Percentiles rank a stretch among this genome's conserved stretches.
phyloP scores from a whole-genome alignment of 805 yeast species.

The Metschnikowia corniflorae region DNA sequence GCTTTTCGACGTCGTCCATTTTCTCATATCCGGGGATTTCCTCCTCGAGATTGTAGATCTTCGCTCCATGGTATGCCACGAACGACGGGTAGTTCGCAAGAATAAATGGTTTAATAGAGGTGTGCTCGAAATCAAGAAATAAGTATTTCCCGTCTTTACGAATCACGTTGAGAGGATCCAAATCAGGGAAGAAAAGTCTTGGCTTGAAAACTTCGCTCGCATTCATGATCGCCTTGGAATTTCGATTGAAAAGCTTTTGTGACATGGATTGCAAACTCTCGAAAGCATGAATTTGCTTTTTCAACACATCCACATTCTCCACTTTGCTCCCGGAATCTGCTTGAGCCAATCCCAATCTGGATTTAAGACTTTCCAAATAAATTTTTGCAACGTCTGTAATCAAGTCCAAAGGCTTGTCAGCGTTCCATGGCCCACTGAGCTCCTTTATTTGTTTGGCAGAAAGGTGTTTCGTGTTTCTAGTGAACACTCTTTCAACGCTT shows the following conservation, averaged over 20 bases:
- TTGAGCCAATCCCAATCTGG: slow-evolving; percentile 51
- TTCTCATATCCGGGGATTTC: slow-evolving; percentile 70
- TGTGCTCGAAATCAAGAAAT: slow-evolving; percentile 80
- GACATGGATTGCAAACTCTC: slow-evolving; percentile 56
- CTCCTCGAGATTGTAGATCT: slow-evolving; percentile 68
- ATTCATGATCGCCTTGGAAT: slow-evolving; percentile 56
- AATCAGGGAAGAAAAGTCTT: slow-evolving; percentile 73
- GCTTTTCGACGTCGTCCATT: slow-evolving; percentile 68
- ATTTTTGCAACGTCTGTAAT: slow-evolving; percentile 61
- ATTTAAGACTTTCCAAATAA: slow-evolving; percentile 59
- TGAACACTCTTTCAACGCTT: slow-evolving; percentile 72
- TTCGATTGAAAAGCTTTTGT: slow-evolving; percentile 54
- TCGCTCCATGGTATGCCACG: slow-evolving; percentile 84
- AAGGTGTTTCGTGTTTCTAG: slow-evolving; percentile 61
- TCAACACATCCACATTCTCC: slow-evolving; percentile 41
- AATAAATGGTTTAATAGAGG: slow-evolving; percentile 76
- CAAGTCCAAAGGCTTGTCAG: slow-evolving; percentile 55
- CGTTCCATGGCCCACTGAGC: slow-evolving; percentile 76
- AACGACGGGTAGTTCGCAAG: slow-evolving; percentile 78
- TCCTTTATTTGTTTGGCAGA: slow-evolving; percentile 47
- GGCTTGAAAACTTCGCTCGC: slow-evolving; percentile 63
- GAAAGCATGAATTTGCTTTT: slow-evolving; percentile 56
- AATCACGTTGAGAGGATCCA: slow-evolving; percentile 87
- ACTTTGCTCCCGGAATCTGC: slow-evolving; percentile 48
- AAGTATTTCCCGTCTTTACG: slow-evolving; percentile 38